Base-by-base conservation (phyloP, 2,329 filamentous ascomycete species). In the Calonectria naviculata region DNA sequence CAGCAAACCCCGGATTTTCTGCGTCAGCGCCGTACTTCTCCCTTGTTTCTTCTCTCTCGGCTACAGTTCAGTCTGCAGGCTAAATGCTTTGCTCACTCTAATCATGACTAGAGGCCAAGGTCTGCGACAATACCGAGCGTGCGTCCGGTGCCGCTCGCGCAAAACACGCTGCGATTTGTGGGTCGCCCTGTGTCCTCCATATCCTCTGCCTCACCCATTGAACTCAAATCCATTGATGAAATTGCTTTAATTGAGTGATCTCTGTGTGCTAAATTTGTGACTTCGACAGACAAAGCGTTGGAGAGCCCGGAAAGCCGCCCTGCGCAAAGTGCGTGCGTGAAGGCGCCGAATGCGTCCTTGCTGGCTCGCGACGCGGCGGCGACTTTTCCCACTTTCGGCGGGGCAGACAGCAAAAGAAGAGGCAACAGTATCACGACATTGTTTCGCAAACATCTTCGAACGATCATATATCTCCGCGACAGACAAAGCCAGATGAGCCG, bases 111-210 rank as follows among this genome's bases (percentile, higher is more conserved):
- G 58, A 71, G 70, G 70, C 13, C 46, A 62, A 38, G 70, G 70
- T 10, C 47, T 69, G 42, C 29, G 70, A 63, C 67, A 70, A 29
- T 69, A 69, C n/a, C 61, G 67, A n/a, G 70, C 70, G 3, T 70
- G 66, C 26, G 44, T 69, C 56, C 67, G 70, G 31, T 70, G 66
- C 41, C 70, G 66, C 46, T 69, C 65, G 3, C 66, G 66, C 49
- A 71, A 71, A 60, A 71, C 66, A 41, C 67, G 66, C 47, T 70
- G 66, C 28, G 70, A 71, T 46, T 62, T 70, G 70, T 71, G 61
- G 49, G 67, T 66, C 46, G 29, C 28, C 31, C 42, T 12, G 21
- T 26, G 13, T 38, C 31, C 28, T 13, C 38, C 7, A 3, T 34
- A 7, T 15, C 36, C 29, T 38, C 36, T 17, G 9, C 46, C 28